These are phyloP conservation scores for Verticillium nonalfalfae DNA, from an alignment of 2,329 filamentous ascomycete genomes.

Conservation along the genomic window DNA sequence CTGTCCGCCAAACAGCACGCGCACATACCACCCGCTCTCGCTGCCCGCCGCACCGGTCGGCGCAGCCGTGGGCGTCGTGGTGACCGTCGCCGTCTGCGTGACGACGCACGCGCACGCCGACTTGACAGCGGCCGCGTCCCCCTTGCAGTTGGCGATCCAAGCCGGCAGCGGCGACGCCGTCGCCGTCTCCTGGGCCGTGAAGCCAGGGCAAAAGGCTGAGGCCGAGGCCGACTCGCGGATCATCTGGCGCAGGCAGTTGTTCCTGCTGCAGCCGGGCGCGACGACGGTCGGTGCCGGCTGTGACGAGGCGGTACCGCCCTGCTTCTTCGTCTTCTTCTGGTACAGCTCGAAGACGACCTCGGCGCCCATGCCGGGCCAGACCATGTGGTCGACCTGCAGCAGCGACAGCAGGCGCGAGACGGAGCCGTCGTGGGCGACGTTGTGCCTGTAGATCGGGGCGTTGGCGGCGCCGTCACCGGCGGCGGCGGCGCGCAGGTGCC, in stretches of 20 bases:
- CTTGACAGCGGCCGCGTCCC: conserved; percentile 12
- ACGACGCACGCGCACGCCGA: conserved; percentile 21
- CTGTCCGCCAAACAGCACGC: conserved; percentile 66
- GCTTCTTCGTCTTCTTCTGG: conserved; percentile 23
- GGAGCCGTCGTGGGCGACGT: conserved; percentile 75
- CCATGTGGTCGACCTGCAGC: conserved; percentile 68
- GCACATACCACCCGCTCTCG: conserved; percentile 40
- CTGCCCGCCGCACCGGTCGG: conserved; percentile 6
- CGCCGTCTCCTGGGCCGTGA: conserved; percentile 9
- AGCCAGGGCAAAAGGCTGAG: conserved; percentile 17
- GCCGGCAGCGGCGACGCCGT: conserved; percentile 11
- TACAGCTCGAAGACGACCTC: conserved; percentile 76
- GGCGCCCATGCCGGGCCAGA: conserved; percentile 79
- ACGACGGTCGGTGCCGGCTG: conserved; percentile 12
- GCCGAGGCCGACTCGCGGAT: conserved; percentile 15
- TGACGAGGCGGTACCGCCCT: background rate
- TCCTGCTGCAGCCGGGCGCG: conserved; percentile 16
- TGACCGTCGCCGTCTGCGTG: conserved; percentile 6
- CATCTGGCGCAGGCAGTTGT: conserved; percentile 24
- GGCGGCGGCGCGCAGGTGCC: conserved; percentile 53
- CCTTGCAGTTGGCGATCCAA: conserved; percentile 18
- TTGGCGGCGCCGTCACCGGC: conserved; percentile 23
- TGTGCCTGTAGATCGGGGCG: conserved; percentile 57
- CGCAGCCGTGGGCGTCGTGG: conserved; percentile 1
- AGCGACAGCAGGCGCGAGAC: conserved; percentile 61